Evolutionary conservation across 2,329 filamentous ascomycete genomes (phyloP).

Genomic region (Epichloe sp.): DNA sequence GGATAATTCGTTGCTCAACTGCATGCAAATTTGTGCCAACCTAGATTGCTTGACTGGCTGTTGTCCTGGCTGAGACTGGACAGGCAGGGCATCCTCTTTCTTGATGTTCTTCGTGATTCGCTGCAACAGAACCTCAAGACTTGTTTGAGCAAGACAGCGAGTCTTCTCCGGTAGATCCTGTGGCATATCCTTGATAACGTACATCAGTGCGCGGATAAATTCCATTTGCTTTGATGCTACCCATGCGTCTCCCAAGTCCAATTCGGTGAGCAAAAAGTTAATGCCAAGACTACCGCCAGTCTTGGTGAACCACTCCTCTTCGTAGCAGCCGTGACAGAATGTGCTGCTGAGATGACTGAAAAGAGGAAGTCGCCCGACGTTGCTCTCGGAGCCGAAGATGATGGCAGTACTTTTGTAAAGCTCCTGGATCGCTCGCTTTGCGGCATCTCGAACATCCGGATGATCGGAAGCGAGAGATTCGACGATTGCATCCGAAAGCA

Average conservation of each 20-base stretch:
- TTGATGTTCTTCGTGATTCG: conserved; percentile 67
- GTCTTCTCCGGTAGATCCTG: conserved; percentile 86
- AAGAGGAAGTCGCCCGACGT: conserved; percentile 66
- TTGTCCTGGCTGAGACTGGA: conserved; percentile 28
- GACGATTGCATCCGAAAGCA: conserved; percentile 79
- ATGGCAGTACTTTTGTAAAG: conserved; percentile 64
- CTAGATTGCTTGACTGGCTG: conserved; percentile 39
- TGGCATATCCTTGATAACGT: conserved; percentile 97
- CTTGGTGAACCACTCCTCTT: conserved; percentile 98
- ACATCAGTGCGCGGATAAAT: conserved; percentile 82
- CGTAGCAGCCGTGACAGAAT: conserved; percentile 91
- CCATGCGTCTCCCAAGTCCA: conserved; percentile 77
- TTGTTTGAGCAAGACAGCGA: conserved; percentile 67
- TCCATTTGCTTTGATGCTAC: conserved; percentile 71
- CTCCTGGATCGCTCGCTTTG: conserved; percentile 63
- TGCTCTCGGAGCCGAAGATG: conserved; percentile 63
- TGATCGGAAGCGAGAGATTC: conserved; percentile 84
- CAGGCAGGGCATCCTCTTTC: conserved; percentile 52
- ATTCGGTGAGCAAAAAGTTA: conserved; percentile 74
- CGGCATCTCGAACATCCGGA: conserved; percentile 65
- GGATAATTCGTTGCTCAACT: conserved; percentile 76
- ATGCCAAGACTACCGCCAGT: conserved; percentile 86
- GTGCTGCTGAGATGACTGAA: conserved; percentile 71
- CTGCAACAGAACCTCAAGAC: conserved; percentile 64
- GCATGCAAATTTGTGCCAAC: conserved; percentile 64